Conservation (phyloP, 805 yeast species). For the Nakazawaea ishiwadae region DNA sequence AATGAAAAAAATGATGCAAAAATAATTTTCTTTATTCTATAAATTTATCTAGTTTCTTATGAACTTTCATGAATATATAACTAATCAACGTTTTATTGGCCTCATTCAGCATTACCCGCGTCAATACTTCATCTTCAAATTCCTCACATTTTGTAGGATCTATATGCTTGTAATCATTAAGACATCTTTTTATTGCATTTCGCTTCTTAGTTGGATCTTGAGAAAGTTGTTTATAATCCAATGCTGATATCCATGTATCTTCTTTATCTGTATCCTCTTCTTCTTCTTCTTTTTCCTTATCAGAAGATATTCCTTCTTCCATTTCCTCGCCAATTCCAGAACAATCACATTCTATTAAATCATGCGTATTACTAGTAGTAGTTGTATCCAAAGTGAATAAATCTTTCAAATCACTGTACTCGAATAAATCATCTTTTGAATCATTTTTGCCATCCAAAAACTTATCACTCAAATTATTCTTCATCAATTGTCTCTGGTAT, state of each 20-base stretch:
- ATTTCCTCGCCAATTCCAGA: slow-evolving; percentile 45
- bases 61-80: slow-evolving; percentile 36
- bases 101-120: slow-evolving; percentile 20
- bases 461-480: slow-evolving; percentile 70
- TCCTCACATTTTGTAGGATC: slow-evolving; percentile 34
- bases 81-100: slow-evolving; percentile 26
- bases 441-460: slow-evolving; percentile 43
- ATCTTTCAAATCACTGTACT: slow-evolving; percentile 63
- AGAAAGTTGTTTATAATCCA: slow-evolving; percentile 32
- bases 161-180: slow-evolving; percentile 59
- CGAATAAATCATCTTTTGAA: slow-evolving; percentile 63
- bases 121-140: slow-evolving; percentile 29
- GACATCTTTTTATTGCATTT: slow-evolving; percentile 49
- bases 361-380: slow-evolving; percentile 70
- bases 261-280: slow-evolving; percentile 19
- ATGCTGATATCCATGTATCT: slow-evolving; percentile 52
- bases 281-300: no score
- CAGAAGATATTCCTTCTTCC: no score
- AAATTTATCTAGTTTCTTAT: slow-evolving; percentile 20
- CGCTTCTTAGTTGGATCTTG: slow-evolving; percentile 30
- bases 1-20: slow-evolving; percentile 29
- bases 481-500: slow-evolving; percentile 85
- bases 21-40: no score
- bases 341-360: slow-evolving; percentile 62
- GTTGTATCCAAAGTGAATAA: slow-evolving; percentile 56